Evolutionary conservation across 352 stramenopile genomes (phyloP).

Genomic region (Globisporangium takayamanum): DNA sequence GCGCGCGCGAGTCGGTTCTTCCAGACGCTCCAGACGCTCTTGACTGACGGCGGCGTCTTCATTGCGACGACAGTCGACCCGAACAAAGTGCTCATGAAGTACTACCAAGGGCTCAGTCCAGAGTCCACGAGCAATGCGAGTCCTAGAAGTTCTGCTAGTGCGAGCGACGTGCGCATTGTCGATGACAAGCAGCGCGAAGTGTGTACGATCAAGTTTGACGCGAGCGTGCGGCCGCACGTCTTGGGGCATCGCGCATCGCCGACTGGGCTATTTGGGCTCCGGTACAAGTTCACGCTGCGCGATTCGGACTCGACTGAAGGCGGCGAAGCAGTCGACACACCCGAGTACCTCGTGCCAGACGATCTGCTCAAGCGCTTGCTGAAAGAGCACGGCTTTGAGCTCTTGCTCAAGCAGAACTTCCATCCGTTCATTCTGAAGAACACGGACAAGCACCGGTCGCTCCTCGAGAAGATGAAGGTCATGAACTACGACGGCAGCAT

Average conservation of each 20-base stretch:
- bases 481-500: constrained; percentile 80
- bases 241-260: constrained; percentile 26
- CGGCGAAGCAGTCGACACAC: constrained; percentile 80
- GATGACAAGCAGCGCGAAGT: constrained; percentile 74
- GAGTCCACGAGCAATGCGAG: constrained; percentile 19
- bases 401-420: constrained; percentile 82
- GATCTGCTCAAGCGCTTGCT: constrained; percentile 63
- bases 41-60: constrained; percentile 91
- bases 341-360: constrained; percentile 89
- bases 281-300: constrained; percentile 88
- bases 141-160: constrained; percentile 12
- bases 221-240: constrained; percentile 38
- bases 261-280: constrained; percentile 70
- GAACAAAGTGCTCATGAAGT: constrained; percentile 85
- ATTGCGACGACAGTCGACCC: constrained; percentile 98
- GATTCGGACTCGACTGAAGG: constrained; percentile 65
- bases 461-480: constrained; percentile 86
- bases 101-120: constrained; percentile 45
- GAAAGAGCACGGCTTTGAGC: constrained; percentile 71
- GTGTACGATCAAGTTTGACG: constrained; percentile 75
- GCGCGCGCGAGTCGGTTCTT: constrained; percentile 92
- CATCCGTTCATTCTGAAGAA: constrained; percentile 76
- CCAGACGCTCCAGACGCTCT: constrained; percentile 86
- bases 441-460: constrained; percentile 56
- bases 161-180: constrained; percentile 51